Evolutionary conservation across 352 stramenopile genomes (phyloP), one percentile per base, ranked within the genome.

Genomic region (Plasmopara halstedii): DNA sequence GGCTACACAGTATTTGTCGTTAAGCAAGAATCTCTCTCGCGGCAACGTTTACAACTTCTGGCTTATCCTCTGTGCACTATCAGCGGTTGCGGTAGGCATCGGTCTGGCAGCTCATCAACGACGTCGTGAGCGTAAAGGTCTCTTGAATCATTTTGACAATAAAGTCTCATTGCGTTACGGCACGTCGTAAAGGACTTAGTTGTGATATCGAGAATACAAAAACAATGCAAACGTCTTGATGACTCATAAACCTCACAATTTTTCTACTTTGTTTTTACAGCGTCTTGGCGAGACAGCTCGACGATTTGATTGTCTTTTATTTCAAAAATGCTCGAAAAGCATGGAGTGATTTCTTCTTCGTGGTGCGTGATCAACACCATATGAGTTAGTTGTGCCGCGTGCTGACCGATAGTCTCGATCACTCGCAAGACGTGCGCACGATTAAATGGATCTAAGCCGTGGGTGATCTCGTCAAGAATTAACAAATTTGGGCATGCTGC

Each of bases 341-440:
- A 88, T 4, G 70, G 61, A 14, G 83, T 70, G 42, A 95, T 80
- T 55, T 97, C 89, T 46, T 97, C 86, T 23, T 91, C 70, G 54
- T 97, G 85, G 62, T 97, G 90, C 33, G 88, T 97, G 36, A 97
- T 94, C 27, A 96, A 77, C 22, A 97, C 71, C 52, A 97, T 51
- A 34, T 84, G 73, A 4, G 73, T 76, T 19, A 50, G 48, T 2
- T 40, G 35, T 6, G 60, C 48, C 2, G 67, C 58, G 23, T 74
- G 45, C 31, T 72, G 79, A 19, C 77, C 73, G 19, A 97, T 76
- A 25, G 69, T 51, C 49, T 95, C 67, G 1, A 97, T 54, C 2
- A 96, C 60, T 14, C 52, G 65, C 14, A 96, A 55, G 4, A 97
- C 69, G 18, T 76, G 69, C 29, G 68, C 58, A 8, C 87, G 83